A percentile compares a stretch with the other conserved stretches of the same genome.
Evolutionary conservation across 2,329 filamentous ascomycete genomes (phyloP).

Genomic region (Colletotrichum tropicale): DNA sequence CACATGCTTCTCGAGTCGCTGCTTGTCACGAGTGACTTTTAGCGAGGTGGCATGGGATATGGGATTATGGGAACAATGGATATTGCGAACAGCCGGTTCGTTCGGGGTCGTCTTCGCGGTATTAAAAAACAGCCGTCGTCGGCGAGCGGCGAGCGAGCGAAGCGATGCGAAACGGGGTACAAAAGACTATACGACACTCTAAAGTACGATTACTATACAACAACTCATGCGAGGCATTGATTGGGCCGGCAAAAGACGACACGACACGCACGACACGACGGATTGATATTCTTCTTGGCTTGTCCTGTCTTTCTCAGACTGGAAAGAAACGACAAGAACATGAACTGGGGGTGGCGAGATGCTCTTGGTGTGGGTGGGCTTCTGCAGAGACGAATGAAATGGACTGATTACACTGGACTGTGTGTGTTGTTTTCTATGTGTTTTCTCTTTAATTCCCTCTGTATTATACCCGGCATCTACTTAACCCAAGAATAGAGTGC

Average conservation of each 20-base stretch:
- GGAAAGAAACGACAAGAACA: background rate
- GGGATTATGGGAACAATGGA: background rate
- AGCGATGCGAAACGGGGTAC: background rate
- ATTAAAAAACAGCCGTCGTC: background rate
- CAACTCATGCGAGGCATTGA: background rate
- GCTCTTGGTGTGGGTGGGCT: background rate
- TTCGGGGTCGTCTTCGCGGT: background rate
- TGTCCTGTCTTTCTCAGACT: background rate
- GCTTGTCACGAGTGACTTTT: background rate
- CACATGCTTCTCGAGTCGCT: background rate
- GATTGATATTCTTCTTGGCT: background rate
- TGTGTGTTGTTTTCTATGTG: background rate
- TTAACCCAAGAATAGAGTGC: conserved; percentile 13
- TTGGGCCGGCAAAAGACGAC: background rate
- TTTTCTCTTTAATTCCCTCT: background rate
- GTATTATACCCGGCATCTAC: conserved; percentile 17
- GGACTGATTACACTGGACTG: background rate
- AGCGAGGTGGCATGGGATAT: background rate
- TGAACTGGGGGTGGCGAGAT: background rate
- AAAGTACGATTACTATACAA: background rate
- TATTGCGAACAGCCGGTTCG: background rate
- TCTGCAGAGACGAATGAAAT: background rate
- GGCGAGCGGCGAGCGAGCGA: background rate
- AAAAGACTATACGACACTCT: background rate
- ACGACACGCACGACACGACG: conserved; percentile 2